Conservation (phyloP, 2,329 filamentous ascomycete species). For the Mycogone perniciosa region DNA sequence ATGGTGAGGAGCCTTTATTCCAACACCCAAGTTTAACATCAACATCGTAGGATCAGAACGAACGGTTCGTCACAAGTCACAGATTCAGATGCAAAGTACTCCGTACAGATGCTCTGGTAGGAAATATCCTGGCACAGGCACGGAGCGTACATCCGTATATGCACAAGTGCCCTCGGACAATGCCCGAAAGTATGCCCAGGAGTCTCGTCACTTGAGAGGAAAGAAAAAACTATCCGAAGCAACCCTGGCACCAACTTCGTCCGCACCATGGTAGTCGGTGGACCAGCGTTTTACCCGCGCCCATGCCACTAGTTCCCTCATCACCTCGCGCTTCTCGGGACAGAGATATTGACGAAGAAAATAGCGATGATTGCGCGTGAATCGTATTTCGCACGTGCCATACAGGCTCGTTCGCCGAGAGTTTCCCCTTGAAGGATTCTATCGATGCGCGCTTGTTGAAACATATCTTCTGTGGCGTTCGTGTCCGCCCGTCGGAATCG, state of each 20-base stretch:
- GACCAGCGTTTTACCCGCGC: too few species aligned
- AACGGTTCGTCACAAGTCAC: neutral
- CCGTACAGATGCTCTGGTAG: too few species aligned
- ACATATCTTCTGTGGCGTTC: neutral
- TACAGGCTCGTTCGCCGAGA: neutral
- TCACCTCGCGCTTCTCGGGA: neutral
- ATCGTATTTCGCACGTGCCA: neutral
- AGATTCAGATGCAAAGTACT: neutral
- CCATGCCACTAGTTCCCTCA: too few species aligned
- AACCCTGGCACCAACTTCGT: constrained; percentile 5
- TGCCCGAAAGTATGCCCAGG: constrained; percentile 7
- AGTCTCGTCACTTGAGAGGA: constrained; percentile 4
- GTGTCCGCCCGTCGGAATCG: constrained; percentile 1
- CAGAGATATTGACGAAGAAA: neutral
- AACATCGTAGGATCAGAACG: neutral
- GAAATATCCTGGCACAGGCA: too few species aligned
- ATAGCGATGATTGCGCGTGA: neutral
- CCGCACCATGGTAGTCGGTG: neutral
- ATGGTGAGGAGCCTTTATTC: neutral
- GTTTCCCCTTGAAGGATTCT: neutral
- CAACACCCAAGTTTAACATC: neutral
- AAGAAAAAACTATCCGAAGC: constrained; percentile 5
- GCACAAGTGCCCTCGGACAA: constrained; percentile 7
- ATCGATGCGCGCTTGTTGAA: neutral
- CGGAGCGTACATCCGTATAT: too few species aligned